A percentile compares a stretch with the other conserved stretches of the same genome.
phyloP scores from a whole-genome alignment of 2,329 filamentous ascomycete genomes.

The Trichoderma sp. region DNA sequence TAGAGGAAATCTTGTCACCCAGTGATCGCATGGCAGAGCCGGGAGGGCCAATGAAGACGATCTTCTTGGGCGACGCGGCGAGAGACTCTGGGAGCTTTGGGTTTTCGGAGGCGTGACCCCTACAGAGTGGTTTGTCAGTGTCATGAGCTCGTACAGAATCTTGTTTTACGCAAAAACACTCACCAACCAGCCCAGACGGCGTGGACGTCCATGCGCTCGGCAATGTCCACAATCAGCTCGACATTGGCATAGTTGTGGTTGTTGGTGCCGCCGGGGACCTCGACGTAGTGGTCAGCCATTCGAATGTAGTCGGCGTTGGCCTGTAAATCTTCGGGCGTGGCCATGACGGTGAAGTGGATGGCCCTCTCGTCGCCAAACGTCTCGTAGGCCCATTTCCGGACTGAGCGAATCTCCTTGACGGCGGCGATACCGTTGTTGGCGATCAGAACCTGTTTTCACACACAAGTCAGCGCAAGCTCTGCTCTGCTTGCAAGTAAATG shows the following conservation, averaged over 20 bases:
- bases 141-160: background rate
- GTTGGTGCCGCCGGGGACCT: conserved; percentile 97
- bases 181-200: conserved; percentile 99
- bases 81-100: conserved; percentile 95
- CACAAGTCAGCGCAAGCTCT: background rate
- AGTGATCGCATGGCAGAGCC: conserved; percentile 98
- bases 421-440: conserved; percentile 99
- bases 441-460: conserved; percentile 76
- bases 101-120: conserved; percentile 98
- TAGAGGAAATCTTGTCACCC: conserved; percentile 99
- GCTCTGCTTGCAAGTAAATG: conserved; percentile 22
- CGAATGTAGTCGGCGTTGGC: conserved; percentile 99
- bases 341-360: conserved; percentile 99
- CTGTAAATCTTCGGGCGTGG: conserved; percentile 93
- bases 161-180: conserved; percentile 37
- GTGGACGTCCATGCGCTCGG: conserved; percentile 97
- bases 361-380: conserved; percentile 97
- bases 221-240: conserved; percentile 97
- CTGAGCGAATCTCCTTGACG: conserved; percentile 98
- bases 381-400: conserved; percentile 99
- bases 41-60: conserved; percentile 97
- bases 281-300: conserved; percentile 99
- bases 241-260: conserved; percentile 99
- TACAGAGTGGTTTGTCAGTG: conserved; percentile 39
- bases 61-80: conserved; percentile 95